Base-by-base conservation (phyloP, 1,139 yeast genomes). In the Debaryomyces coudertii region DNA sequence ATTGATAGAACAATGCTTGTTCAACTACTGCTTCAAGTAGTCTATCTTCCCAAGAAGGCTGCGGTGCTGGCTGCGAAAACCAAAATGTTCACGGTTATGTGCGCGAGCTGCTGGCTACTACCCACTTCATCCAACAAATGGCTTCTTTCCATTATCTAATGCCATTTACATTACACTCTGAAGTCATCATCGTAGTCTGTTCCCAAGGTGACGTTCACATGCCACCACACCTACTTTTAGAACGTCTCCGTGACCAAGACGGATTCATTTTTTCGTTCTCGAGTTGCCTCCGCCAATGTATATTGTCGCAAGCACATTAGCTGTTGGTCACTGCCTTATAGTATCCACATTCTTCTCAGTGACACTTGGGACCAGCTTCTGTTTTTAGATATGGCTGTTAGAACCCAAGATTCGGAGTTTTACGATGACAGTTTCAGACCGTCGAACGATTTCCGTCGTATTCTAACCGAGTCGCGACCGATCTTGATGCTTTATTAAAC, bases 1-100 rank as follows among this genome's bases (percentile, higher is more conserved):
- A n/a, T 20, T n/a, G n/a, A 18, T 7, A 18, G n/a, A 8, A n/a
- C 15, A 20, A 14, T 38, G 41, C 33, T 38, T 38, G 41, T 20
- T 27, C n/a, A 25, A 27, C 25, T 11, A 20, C 41, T 20, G 25
- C 14, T 28, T 28, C 16, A 14, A 28, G 41, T 20, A 6, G 24
- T 11, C 14, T 8, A 6, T 12, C 16, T 38, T 38, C 41, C 41
- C 8, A 38, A 20, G 9, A 5, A 12, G 34, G 41, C 34, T 29
- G 18, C 18, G 11, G 16, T 29, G 57, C 60, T 57, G 61, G 60
- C 53, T 56, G 60, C 60, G 52, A 57, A 56, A 55, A 44, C 29
- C 23, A 29, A 34, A 24, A n/a, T 23, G 18, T 18, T 15, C 22
- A 9, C 12, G 35, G 41, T 28, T 38, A 38, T 38, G 41, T 16